These are phyloP conservation scores for Entomophthora muscae DNA, from an alignment of 371 early-diverging fungal species.

Conservation along the genomic window DNA sequence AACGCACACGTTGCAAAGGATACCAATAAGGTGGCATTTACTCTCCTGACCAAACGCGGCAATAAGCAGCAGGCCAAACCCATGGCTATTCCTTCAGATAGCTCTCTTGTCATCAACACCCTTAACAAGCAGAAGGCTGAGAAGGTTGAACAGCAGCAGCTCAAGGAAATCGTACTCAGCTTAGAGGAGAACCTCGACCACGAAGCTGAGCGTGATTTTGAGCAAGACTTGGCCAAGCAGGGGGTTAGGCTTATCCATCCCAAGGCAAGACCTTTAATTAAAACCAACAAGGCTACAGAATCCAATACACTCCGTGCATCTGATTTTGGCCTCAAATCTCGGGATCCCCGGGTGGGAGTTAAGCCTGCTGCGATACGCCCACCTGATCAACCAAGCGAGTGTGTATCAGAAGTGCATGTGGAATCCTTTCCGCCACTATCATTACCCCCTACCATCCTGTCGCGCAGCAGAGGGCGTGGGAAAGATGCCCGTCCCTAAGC, in stretches of 20 bases:
- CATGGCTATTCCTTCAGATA: constrained; percentile 73
- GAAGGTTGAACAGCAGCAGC: constrained; percentile 66
- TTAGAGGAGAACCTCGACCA: constrained; percentile 74
- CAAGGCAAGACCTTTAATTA: neutral
- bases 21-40: constrained; percentile 51
- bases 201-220: constrained; percentile 28
- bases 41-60: constrained; percentile 76
- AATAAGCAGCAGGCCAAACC: constrained; percentile 68
- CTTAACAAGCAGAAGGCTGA: constrained; percentile 71
- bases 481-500: too few species aligned
- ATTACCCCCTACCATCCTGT: too few species aligned
- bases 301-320: neutral
- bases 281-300: neutral
- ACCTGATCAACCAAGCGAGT: neutral
- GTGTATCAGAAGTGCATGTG: neutral
- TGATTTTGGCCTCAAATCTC: neutral
- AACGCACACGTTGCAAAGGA: constrained; percentile 6
- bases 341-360: neutral
- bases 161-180: constrained; percentile 77
- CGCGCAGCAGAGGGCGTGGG: too few species aligned
- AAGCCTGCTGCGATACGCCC: neutral
- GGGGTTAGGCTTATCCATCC: constrained; percentile 16
- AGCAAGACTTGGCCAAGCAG: constrained; percentile 18
- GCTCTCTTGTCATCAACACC: constrained; percentile 62
- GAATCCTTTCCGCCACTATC: neutral